A percentile compares a stretch with the other conserved stretches of the same genome.
These are phyloP conservation scores for Tephrocybe rancida DNA, from an alignment of 768 basidiomycete genomes.

Conservation along the genomic window DNA sequence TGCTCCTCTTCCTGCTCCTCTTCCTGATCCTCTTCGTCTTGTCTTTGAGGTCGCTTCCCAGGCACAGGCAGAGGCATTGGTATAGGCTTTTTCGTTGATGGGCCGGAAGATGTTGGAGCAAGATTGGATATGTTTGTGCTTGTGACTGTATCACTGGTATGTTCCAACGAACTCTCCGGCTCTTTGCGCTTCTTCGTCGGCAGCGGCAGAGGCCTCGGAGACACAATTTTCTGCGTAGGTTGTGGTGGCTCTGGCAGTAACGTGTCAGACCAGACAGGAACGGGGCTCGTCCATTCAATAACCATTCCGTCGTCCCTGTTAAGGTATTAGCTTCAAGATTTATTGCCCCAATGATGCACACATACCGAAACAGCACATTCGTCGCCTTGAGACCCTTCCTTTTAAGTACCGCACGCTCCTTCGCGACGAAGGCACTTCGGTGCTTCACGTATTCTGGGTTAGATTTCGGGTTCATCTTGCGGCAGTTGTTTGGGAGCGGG, in stretches of 20 bases:
- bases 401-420: constrained; percentile 21
- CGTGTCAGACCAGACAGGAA: constrained; percentile 36
- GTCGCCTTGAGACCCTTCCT: constrained; percentile 22
- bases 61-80: not conserved
- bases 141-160: not conserved
- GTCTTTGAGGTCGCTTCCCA: not conserved
- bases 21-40: not conserved
- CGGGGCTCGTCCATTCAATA: constrained; percentile 34
- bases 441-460: constrained; percentile 18
- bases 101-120: not conserved
- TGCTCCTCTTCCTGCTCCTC: too few species aligned
- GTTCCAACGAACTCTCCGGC: not conserved
- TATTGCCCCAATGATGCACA: not conserved
- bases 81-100: not conserved
- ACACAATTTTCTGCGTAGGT: not conserved
- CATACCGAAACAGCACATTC: constrained; percentile 25
- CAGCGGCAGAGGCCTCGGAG: not conserved
- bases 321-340: not conserved
- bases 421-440: constrained; percentile 20
- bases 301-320: constrained; percentile 36
- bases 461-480: constrained; percentile 16
- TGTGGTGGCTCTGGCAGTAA: constrained; percentile 17
- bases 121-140: not conserved
- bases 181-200: not conserved
- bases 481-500: constrained; percentile 27